Evolutionary conservation across 495 filamentous ascomycete genomes (phyloP), one percentile per base, ranked within the genome.

Genomic region (Hypomontagnella submonticulosa): DNA sequence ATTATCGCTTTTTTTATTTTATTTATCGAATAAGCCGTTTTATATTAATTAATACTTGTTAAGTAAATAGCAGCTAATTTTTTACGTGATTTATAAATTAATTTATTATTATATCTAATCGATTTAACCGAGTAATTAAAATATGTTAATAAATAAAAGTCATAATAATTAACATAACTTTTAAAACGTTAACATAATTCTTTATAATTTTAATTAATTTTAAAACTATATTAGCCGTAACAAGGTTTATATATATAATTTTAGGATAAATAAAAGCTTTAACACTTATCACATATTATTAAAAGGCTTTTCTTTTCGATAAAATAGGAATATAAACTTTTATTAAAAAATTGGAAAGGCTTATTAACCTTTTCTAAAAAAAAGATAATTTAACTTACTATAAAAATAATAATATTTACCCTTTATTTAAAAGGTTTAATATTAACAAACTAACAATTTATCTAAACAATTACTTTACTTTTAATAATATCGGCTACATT

Each of bases 131-230:
- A 46, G 9, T 11, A 46, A 10, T 46, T 16, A 10, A 27, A 27
- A 18, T 46, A 46, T 4, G 10, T 46, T 20, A 46, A 20, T 19
- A 20, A 27, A 16, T 46, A 46, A 19, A 46, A 27, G 15, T 46
- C 20, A 46, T 46, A 46, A 46, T 46, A 46, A 46, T 46, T 46
- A 23, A 46, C 9, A 16, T 46, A 46, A 10, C 15, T 10, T 23
- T 46, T 46, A 3, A 46, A 46, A 16, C 15, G 4, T 20, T 20
- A 20, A 46, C 15, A 46, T 19, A 46, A 16, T 9, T 20, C 19
- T 20, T 20, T 46, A 23, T 46, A 27, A 27, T 46, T 46, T 20
- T 46, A 20, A 46, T 46, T 23, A 46, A 46, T 12, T 9, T 20
- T 46, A 46, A 46, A 46, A 20, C 19, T 46, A 46, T 23, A 46